phyloP scores from a whole-genome alignment of 345 rosid genomes.

The Eucalyptus melliodora region DNA sequence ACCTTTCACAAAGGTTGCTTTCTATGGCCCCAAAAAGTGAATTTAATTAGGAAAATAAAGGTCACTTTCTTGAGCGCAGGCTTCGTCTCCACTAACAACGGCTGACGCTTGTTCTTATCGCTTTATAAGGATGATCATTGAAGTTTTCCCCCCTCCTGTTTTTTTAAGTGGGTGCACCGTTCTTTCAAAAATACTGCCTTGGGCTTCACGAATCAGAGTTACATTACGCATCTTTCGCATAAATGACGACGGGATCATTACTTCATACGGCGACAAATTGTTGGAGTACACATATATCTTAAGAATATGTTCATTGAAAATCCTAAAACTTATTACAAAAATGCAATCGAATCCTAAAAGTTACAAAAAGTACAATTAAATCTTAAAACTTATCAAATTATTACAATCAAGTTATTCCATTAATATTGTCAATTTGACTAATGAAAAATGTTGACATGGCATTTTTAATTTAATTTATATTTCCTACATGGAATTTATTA shows the following conservation, averaged over 20 bases:
- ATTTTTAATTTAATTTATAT: too few relatives aligned
- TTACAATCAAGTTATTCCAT: too few relatives aligned
- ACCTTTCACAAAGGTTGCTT: neutral
- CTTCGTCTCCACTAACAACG: neutral
- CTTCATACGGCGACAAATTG: neutral
- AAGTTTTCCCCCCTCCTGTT: neutral
- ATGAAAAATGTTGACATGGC: too few relatives aligned
- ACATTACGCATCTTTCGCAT: neutral
- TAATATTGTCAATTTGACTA: too few relatives aligned
- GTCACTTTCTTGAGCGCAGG: neutral
- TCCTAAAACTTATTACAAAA: rapidly evolving
- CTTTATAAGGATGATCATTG: neutral
- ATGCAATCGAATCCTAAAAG: too few relatives aligned
- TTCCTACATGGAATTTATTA: too few relatives aligned
- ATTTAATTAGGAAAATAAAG: neutral
- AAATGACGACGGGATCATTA: neutral
- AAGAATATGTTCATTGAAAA: too few relatives aligned
- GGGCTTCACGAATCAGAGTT: neutral
- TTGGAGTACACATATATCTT: neutral
- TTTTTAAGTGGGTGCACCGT: neutral
- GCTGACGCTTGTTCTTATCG: neutral
- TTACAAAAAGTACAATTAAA: too few relatives aligned
- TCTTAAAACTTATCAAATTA: too few relatives aligned
- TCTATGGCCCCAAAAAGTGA: neutral
- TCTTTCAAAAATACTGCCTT: neutral